Conservation (phyloP, 257 asterid genomes). For the Capsicum chinense region DNA sequence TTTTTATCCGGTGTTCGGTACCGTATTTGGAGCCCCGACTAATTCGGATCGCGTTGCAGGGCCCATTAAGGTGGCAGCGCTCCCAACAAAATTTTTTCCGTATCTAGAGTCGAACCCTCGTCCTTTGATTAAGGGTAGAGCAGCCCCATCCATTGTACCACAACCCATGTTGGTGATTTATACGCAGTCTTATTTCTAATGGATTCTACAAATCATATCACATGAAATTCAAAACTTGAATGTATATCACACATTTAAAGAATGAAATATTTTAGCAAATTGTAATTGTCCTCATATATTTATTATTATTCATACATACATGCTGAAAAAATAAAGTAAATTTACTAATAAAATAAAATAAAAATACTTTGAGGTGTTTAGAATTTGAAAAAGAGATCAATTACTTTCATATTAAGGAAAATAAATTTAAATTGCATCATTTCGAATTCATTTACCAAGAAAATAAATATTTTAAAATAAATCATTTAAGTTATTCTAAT, state of each 20-base stretch:
- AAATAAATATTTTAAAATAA: neutral
- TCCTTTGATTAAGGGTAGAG: too few relatives aligned
- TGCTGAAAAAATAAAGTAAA: neutral
- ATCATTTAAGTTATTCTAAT: neutral
- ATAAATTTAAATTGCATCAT: neutral
- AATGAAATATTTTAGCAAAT: neutral
- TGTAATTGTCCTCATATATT: neutral
- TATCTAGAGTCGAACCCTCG: too few relatives aligned
- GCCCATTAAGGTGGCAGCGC: too few relatives aligned
- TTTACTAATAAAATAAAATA: neutral
- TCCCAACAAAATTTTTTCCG: too few relatives aligned
- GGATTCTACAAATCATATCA: too few relatives aligned
- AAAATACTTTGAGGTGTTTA: neutral
- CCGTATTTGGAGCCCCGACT: too few relatives aligned
- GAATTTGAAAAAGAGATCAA: neutral
- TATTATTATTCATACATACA: constrained; percentile 6
- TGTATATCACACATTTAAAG: neutral
- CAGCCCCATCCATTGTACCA: too few relatives aligned
- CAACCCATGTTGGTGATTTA: too few relatives aligned
- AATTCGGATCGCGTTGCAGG: too few relatives aligned
- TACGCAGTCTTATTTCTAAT: neutral
- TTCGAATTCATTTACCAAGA: neutral
- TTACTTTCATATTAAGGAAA: neutral
- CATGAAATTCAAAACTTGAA: neutral
- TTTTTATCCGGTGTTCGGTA: too few relatives aligned